A percentile compares a stretch with the other conserved stretches of the same genome.
Evolutionary conservation across 805 yeast species (phyloP).

Genomic region (Kregervanrija delftensis): DNA sequence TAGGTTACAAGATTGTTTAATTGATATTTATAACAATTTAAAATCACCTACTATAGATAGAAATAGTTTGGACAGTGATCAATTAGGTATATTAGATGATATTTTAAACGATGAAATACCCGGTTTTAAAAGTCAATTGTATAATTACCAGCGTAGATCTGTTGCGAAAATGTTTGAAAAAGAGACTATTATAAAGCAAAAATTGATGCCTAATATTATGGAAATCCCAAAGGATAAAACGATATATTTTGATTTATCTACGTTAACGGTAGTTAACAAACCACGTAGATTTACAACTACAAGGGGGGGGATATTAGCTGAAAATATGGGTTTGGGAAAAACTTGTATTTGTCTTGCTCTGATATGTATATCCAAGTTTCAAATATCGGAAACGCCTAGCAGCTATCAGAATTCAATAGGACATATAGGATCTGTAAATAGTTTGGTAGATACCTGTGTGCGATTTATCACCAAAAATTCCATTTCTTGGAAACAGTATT

Average conservation of each 20-base stretch:
- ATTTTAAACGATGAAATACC: slow-evolving; percentile 27
- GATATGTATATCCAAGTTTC: slow-evolving; percentile 48
- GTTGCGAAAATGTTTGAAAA: slow-evolving; percentile 51
- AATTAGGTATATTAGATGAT: slow-evolving; percentile 13
- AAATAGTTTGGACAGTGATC: slow-evolving; percentile 14
- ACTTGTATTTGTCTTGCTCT: slow-evolving; percentile 54
- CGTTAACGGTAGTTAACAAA: slow-evolving; percentile 21
- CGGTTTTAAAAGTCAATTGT: slow-evolving; percentile 47
- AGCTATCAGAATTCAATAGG: not conserved
- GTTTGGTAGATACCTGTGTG: slow-evolving; percentile 37
- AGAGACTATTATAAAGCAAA: slow-evolving; percentile 32
- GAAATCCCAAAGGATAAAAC: not conserved
- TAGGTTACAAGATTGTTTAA: slow-evolving; percentile 13
- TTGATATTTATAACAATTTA: slow-evolving; percentile 31
- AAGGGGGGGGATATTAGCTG: slow-evolving; percentile 58
- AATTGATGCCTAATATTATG: slow-evolving; percentile 19
- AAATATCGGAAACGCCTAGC: slow-evolving; percentile 39
- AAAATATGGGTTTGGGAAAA: slow-evolving; percentile 65
- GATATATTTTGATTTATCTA: slow-evolving; percentile 31
- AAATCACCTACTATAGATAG: slow-evolving; percentile 24
- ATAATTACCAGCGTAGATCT: slow-evolving; percentile 55
- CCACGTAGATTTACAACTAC: slow-evolving; percentile 44
- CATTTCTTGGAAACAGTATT: slow-evolving; percentile 50
- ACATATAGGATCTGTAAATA: not conserved
- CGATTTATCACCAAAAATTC: slow-evolving; percentile 38